These are phyloP conservation scores for Nakazawaea wyomingensis DNA, from an alignment of 805 yeast species.

Conservation along the genomic window DNA sequence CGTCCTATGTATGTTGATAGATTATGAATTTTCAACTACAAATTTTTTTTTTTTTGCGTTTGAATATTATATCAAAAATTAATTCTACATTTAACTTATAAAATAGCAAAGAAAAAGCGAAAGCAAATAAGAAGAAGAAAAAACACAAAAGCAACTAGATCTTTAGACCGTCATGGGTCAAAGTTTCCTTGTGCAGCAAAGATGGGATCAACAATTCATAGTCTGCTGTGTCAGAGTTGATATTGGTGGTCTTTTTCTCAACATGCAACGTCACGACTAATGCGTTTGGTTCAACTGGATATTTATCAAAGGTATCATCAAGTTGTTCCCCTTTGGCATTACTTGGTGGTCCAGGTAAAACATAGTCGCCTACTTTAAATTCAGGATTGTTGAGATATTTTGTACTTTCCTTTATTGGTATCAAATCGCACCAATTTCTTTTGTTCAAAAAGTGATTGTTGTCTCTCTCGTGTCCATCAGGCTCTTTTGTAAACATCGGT, in stretches of 20 bases:
- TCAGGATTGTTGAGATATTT: constrained; percentile 11
- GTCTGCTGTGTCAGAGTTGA: constrained; percentile 48
- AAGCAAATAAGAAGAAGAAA: not conserved
- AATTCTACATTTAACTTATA: too few relatives aligned
- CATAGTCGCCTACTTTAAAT: constrained; percentile 25
- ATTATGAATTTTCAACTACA: too few relatives aligned
- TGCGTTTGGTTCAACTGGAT: constrained; percentile 52
- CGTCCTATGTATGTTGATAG: not conserved
- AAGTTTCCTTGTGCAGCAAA: constrained; percentile 28
- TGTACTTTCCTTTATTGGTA: constrained; percentile 40
- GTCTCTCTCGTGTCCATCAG: constrained; percentile 42
- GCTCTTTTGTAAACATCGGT: constrained; percentile 60
- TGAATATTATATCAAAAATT: too few relatives aligned
- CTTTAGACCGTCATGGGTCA: constrained; percentile 17
- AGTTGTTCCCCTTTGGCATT: constrained; percentile 14
- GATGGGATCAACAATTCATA: constrained; percentile 73
- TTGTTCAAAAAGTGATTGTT: constrained; percentile 52
- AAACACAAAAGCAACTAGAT: not conserved
- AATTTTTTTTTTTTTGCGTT: not conserved
- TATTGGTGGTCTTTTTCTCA: constrained; percentile 51
- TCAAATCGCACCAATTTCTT: constrained; percentile 69
- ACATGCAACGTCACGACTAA: constrained; percentile 69
- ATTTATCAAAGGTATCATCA: constrained; percentile 28
- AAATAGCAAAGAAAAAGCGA: constrained; percentile 1
- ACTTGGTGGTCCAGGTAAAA: constrained; percentile 39